These are phyloP conservation scores for Crucibulum laeve DNA, from an alignment of 768 basidiomycete species.

Conservation along the genomic window DNA sequence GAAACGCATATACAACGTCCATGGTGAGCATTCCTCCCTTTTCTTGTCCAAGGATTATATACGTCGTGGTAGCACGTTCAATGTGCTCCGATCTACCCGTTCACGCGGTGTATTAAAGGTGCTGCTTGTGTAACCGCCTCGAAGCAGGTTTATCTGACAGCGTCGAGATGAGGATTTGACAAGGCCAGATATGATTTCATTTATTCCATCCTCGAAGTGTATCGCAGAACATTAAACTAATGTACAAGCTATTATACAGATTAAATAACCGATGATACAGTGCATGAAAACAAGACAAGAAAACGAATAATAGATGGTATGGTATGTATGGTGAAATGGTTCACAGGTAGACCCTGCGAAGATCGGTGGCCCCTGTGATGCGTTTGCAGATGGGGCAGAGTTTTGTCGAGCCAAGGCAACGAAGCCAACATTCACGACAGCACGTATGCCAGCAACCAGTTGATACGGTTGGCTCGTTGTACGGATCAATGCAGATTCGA, in stretches of 20 bases:
- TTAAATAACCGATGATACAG: no score
- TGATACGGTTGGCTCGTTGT: conserved; percentile 73
- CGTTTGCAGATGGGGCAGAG: conserved; percentile 87
- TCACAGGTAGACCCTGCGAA: conserved; percentile 73
- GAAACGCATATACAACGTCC: no score
- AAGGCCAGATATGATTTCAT: conserved; percentile 87
- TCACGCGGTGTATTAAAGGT: conserved; percentile 14
- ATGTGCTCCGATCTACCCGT: conserved; percentile 27
- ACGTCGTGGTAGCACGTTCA: conserved; percentile 59
- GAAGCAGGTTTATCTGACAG: conserved; percentile 43
- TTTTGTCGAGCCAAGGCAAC: conserved; percentile 78
- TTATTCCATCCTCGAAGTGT: conserved; percentile 2
- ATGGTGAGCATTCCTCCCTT: neutral
- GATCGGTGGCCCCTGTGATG: conserved; percentile 71
- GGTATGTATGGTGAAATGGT: conserved; percentile 1
- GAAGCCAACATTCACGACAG: conserved; percentile 78
- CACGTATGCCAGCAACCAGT: conserved; percentile 89
- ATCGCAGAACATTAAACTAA: conserved; percentile 8
- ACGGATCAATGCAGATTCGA: conserved; percentile 77
- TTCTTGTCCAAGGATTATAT: conserved; percentile 47
- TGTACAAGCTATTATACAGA: conserved; percentile 4
- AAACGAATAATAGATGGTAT: neutral
- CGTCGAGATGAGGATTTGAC: conserved; percentile 54
- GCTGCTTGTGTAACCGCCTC: conserved; percentile 42
- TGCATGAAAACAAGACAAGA: neutral